These are phyloP conservation scores for Psilocybe azurescens DNA, from an alignment of 768 basidiomycete genomes.

Conservation along the genomic window DNA sequence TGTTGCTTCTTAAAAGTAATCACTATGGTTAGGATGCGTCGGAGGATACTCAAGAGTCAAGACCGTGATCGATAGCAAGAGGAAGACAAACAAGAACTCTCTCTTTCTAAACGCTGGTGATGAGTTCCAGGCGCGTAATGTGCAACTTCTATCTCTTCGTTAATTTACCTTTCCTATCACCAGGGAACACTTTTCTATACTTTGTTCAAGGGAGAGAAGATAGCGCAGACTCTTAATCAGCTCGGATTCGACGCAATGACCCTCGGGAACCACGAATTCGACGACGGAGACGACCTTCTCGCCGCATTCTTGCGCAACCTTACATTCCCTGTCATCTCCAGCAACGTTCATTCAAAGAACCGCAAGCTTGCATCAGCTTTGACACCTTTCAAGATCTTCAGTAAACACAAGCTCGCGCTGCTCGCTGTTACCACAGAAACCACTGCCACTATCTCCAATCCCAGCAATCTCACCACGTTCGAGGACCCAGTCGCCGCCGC, in stretches of 20 bases:
- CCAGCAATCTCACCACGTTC: slow-evolving; percentile 43
- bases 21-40: slow-evolving; percentile 34
- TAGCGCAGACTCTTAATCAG: slow-evolving; percentile 45
- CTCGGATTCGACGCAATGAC: slow-evolving; percentile 50
- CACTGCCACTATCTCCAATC: slow-evolving; percentile 42
- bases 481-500: slow-evolving; percentile 41
- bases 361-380: slow-evolving; percentile 34
- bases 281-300: slow-evolving; percentile 44
- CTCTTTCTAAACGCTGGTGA: slow-evolving; percentile 51
- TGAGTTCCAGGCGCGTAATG: slow-evolving; percentile 44
- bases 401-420: slow-evolving; percentile 43
- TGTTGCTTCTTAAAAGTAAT: background rate
- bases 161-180: background rate
- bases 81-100: slow-evolving; percentile 37
- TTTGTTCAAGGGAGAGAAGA: slow-evolving; percentile 48
- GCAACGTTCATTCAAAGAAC: slow-evolving; percentile 47
- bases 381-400: slow-evolving; percentile 45
- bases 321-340: slow-evolving; percentile 48
- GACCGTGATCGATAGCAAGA: slow-evolving; percentile 36
- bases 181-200: slow-evolving; percentile 50
- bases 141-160: background rate
- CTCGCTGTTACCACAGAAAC: slow-evolving; percentile 48
- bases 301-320: slow-evolving; percentile 43
- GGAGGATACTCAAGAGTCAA: slow-evolving; percentile 50
- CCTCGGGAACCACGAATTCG: slow-evolving; percentile 53